Evolutionary conservation across 2,329 filamentous ascomycete genomes (phyloP).

Genomic region (Gliomastix tumulicola): DNA sequence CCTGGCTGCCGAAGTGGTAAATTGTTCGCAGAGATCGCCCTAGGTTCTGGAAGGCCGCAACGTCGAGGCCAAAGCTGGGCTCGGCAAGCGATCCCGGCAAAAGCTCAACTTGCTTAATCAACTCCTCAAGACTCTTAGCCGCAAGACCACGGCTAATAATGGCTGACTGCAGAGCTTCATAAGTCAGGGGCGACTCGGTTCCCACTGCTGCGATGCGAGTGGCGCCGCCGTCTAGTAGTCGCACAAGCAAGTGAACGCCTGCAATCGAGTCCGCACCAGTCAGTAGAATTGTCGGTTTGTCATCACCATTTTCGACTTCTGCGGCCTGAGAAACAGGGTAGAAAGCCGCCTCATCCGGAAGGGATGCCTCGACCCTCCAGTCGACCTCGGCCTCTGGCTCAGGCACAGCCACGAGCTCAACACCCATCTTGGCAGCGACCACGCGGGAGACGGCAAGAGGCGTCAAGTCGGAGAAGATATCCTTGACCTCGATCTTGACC

Average conservation of each 20-base stretch:
- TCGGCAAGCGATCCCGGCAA: constrained; percentile 10
- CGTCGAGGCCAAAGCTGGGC: constrained; percentile 13
- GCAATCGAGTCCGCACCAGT: neutral
- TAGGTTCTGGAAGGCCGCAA: constrained; percentile 11
- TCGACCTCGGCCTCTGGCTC: constrained; percentile 1
- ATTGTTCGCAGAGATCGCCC: constrained; percentile 12
- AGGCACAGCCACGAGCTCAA: too few species aligned
- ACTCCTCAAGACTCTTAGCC: constrained; percentile 6
- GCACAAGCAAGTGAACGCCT: neutral
- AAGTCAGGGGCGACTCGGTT: neutral
- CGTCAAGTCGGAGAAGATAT: constrained; percentile 3
- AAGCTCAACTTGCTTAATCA: constrained; percentile 7
- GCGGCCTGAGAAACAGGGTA: neutral
- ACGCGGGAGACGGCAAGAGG: constrained; percentile 7
- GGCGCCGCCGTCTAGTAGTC: neutral
- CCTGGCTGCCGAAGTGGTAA: constrained; percentile 16
- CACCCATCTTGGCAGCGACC: neutral
- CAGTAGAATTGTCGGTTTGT: neutral
- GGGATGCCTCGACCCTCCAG: neutral
- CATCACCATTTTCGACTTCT: too few species aligned
- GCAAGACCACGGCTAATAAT: neutral
- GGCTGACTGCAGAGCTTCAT: neutral
- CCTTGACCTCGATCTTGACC: constrained; percentile 4
- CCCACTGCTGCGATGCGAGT: neutral
- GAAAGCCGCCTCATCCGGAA: neutral